Conservation (phyloP, 176 grass and related monocot genomes). For the Bothriochloa decipiens region DNA sequence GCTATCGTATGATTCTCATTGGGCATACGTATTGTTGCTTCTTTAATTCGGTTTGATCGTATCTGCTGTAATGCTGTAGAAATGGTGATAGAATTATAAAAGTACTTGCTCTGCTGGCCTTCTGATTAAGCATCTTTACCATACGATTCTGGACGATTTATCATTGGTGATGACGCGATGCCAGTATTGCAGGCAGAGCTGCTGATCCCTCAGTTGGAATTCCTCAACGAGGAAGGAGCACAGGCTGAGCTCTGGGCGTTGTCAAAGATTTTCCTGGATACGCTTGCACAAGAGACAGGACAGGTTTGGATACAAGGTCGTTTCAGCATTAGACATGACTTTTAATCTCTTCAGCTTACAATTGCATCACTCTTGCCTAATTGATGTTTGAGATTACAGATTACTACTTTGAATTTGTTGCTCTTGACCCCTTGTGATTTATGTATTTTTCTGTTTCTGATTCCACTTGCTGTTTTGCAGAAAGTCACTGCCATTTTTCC, state of each 20-base stretch:
- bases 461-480: constrained; percentile 42
- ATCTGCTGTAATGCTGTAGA: neutral
- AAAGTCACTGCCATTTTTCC: constrained; percentile 94
- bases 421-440: neutral
- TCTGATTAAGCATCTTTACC: neutral
- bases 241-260: constrained; percentile 89
- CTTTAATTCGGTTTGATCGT: neutral
- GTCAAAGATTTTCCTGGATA: constrained; percentile 84
- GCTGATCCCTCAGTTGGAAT: constrained; percentile 88
- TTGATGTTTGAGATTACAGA: neutral
- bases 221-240: constrained; percentile 94
- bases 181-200: constrained; percentile 73
- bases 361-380: neutral
- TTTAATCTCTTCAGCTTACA: neutral
- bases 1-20: constrained; percentile 56
- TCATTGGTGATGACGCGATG: neutral
- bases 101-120: neutral
- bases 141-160: neutral
- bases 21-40: neutral
- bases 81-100: neutral
- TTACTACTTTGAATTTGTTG: neutral
- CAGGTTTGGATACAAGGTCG: constrained; percentile 71
- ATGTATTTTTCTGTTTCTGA: neutral
- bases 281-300: constrained; percentile 74
- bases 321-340: constrained; percentile 38